Conservation (phyloP, 495 filamentous ascomycete species). For the Penicillium antarcticum region DNA sequence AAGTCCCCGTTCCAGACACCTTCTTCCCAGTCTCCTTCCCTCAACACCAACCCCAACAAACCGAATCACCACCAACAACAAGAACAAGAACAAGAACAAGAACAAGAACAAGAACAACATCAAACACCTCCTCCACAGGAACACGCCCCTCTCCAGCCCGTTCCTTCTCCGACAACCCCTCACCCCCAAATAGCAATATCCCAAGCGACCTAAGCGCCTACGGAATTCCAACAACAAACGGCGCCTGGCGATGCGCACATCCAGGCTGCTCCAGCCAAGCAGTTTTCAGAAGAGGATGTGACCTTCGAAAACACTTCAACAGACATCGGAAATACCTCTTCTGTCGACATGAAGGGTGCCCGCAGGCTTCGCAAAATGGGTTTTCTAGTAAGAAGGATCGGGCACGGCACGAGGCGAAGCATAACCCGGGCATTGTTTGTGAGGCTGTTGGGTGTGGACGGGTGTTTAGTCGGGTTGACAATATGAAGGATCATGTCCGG, state of each 20-base stretch:
- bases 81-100: neutral
- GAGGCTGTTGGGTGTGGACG: slow-evolving; percentile 56
- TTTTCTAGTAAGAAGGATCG: slow-evolving; percentile 66
- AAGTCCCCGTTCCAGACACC: slow-evolving; percentile 1
- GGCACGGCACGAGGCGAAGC: slow-evolving; percentile 59
- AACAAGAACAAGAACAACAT: too few species aligned
- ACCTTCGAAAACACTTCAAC: slow-evolving; percentile 63
- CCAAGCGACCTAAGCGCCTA: slow-evolving; percentile 29
- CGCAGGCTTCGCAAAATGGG: slow-evolving; percentile 52
- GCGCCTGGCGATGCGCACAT: slow-evolving; percentile 54
- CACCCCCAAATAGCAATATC: slow-evolving; percentile 1
- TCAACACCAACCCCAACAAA: neutral
- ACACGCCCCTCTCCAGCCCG: slow-evolving; percentile 18
- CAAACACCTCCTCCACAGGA: slow-evolving; percentile 10
- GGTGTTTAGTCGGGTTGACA: slow-evolving; percentile 62
- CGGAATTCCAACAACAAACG: slow-evolving; percentile 28
- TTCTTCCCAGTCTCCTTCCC: slow-evolving; percentile 11
- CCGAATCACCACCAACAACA: neutral
- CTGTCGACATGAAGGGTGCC: slow-evolving; percentile 59
- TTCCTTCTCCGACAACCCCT: slow-evolving; percentile 14
- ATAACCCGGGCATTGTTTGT: slow-evolving; percentile 57
- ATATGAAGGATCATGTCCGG: slow-evolving; percentile 59
- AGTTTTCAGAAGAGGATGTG: slow-evolving; percentile 57
- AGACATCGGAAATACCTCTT: slow-evolving; percentile 61
- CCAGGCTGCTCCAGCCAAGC: slow-evolving; percentile 55